Evolutionary conservation across 1,284 basidiomycete species (phyloP), one percentile per base, ranked within the genome.

Genomic region (Trichosporon ovoides): DNA sequence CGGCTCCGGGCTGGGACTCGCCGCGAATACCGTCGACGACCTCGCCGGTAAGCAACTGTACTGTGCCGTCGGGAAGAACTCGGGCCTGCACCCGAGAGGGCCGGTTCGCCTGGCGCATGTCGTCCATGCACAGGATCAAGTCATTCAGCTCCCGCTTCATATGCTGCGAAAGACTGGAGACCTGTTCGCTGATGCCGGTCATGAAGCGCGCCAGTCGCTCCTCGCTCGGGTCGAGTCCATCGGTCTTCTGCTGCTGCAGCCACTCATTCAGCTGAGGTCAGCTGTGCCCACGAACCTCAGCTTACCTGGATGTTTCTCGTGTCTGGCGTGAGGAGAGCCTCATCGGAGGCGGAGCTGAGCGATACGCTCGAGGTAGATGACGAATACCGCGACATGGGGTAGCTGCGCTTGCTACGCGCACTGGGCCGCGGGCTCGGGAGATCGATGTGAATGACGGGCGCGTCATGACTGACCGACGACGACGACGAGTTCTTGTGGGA

Each of bases 21-120:
- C 71, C 73, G 43, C 70, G 61, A 20, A 75, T 68, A 20, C 72
- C 74, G 57, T 76, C 73, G 14, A 76, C 68, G 18, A 76, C 67
- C 62, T 71, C 69, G 28, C 74, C 74, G 31, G 74, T 70, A n/a
- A 58, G 57, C n/a, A 76, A 63, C 38, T 71, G 64, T 3, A 76
- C 72, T 3, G 69, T 68, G 40, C 74, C 74, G 55, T 75, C 73
- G 10, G 73, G 66, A 16, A 74, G 60, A 9, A 75, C 71, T 31
- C 65, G 68, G 22, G 66, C 70, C 14, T 65, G 61, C 11, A 75
- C 66, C 11, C 68, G 73, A 52, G 70, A 69, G 19, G 72, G 72
- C 31, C 70, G 68, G 46, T 75, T 59, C 38, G 72, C 66, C 53
- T 68, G 57, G 18, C 74, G 68, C 9, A 78, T 67, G 16, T 64